A percentile compares a stretch with the other conserved stretches of the same genome.
Conservation (phyloP, 306 rosid species). For the Nissolia schottii region DNA sequence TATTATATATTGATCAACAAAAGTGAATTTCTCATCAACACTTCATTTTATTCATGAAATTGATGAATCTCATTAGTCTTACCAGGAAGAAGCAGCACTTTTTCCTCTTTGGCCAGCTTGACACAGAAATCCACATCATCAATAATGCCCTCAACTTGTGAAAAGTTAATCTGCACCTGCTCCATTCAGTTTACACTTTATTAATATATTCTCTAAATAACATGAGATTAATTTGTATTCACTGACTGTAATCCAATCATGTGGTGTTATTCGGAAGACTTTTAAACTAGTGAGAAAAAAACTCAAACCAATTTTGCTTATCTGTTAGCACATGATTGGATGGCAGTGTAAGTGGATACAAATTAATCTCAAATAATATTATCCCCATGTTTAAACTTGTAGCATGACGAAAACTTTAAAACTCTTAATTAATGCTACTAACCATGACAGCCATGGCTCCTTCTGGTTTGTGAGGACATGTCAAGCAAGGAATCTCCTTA, state of each 20-base stretch:
- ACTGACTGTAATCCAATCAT: no score
- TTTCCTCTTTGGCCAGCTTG: constrained; percentile 61
- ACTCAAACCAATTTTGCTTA: no score
- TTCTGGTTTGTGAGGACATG: constrained; percentile 66
- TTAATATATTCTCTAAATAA: not conserved
- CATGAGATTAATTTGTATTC: no score
- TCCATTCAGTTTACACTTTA: not conserved
- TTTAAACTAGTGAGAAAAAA: no score
- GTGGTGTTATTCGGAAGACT: no score
- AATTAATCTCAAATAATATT: no score
- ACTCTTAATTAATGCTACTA: not conserved
- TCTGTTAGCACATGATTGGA: no score
- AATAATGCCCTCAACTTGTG: constrained; percentile 40
- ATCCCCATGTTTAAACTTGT: not conserved
- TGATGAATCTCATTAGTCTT: not conserved
- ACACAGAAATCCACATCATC: constrained; percentile 64
- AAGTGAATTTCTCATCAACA: not conserved
- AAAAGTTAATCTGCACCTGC: constrained; percentile 52
- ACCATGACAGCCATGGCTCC: constrained; percentile 66
- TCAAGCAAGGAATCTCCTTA: constrained; percentile 54
- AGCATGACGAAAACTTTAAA: not conserved
- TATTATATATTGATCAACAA: not conserved
- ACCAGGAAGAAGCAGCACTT: constrained; percentile 59
- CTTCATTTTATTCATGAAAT: not conserved
- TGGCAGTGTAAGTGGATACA: no score